Evolutionary conservation across 1,284 basidiomycete species (phyloP).

Genomic region (Gomphus sp.): DNA sequence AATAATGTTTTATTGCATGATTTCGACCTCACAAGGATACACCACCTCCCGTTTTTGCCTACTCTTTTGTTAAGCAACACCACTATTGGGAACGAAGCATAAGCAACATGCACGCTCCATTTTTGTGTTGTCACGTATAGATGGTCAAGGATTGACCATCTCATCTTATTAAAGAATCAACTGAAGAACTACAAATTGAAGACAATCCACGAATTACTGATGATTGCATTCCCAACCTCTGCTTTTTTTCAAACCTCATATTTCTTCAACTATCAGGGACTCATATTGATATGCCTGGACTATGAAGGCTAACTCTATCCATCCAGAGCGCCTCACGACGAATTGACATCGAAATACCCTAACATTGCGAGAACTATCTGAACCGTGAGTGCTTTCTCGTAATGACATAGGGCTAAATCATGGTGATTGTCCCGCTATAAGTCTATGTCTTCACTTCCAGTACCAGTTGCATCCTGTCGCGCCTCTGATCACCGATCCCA

Average conservation of each 20-base stretch:
- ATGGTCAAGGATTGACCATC: conserved; percentile 40
- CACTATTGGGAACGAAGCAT: conserved; percentile 54
- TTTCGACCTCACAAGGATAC: conserved; percentile 40
- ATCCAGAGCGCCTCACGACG: conserved; percentile 27
- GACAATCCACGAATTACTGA: conserved; percentile 44
- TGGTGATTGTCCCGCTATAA: not conserved
- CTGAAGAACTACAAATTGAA: conserved; percentile 42
- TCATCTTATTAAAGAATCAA: conserved; percentile 43
- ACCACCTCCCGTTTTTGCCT: conserved; percentile 41
- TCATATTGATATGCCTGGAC: conserved; percentile 42
- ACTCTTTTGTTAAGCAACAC: conserved; percentile 42
- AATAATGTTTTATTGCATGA: conserved; percentile 34
- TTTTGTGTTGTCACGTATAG: not conserved
- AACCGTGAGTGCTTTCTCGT: conserved; percentile 29
- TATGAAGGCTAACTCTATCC: conserved; percentile 38
- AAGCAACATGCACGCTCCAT: conserved; percentile 14
- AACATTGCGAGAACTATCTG: conserved; percentile 42
- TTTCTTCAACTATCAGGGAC: conserved; percentile 47
- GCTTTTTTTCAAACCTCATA: conserved; percentile 35
- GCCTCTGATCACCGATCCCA: conserved; percentile 40
- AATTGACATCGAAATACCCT: conserved; percentile 44
- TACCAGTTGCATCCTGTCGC: conserved; percentile 39
- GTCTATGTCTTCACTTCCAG: conserved; percentile 31
- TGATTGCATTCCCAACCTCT: conserved; percentile 44
- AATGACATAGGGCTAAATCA: not conserved